Evolutionary conservation across 306 rosid genomes (phyloP).

Genomic region (Astragalus membranaceus): DNA sequence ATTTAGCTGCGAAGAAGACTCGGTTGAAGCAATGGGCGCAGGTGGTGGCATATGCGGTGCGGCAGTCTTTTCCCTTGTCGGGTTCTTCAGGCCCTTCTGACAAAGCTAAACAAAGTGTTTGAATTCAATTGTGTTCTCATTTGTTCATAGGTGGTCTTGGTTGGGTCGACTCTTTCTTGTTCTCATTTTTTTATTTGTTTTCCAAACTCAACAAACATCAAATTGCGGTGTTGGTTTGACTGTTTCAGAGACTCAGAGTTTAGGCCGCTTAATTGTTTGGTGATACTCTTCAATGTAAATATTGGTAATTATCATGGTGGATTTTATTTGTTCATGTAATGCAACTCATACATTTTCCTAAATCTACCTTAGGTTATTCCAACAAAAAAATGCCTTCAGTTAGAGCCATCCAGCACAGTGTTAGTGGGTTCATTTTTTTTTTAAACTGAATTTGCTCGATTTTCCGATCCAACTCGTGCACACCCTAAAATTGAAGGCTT

Average conservation of each 20-base stretch:
- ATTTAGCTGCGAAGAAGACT: slow-evolving; percentile 52
- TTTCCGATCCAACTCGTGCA: too few species aligned
- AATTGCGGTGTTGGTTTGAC: neutral
- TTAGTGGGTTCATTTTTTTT: too few species aligned
- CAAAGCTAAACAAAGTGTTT: neutral
- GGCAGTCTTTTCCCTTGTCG: slow-evolving; percentile 25
- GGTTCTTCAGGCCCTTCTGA: neutral
- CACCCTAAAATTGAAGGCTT: too few species aligned
- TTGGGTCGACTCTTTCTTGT: neutral
- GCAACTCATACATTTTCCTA: too few species aligned
- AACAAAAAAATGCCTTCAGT: too few species aligned
- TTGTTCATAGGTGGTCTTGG: neutral
- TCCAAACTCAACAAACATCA: neutral
- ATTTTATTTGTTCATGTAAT: neutral
- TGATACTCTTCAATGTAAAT: neutral
- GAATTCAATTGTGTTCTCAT: neutral
- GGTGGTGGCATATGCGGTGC: slow-evolving; percentile 57
- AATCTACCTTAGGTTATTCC: too few species aligned
- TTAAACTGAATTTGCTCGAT: too few species aligned
- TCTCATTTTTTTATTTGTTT: too few species aligned
- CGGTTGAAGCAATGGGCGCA: slow-evolving; percentile 76
- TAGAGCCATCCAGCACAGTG: too few species aligned
- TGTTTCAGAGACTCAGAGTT: too few species aligned
- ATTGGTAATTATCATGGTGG: neutral
- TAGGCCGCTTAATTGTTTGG: neutral